Evolutionary conservation across 1,284 basidiomycete genomes (phyloP).

Genomic region (Abortiporus biennis): DNA sequence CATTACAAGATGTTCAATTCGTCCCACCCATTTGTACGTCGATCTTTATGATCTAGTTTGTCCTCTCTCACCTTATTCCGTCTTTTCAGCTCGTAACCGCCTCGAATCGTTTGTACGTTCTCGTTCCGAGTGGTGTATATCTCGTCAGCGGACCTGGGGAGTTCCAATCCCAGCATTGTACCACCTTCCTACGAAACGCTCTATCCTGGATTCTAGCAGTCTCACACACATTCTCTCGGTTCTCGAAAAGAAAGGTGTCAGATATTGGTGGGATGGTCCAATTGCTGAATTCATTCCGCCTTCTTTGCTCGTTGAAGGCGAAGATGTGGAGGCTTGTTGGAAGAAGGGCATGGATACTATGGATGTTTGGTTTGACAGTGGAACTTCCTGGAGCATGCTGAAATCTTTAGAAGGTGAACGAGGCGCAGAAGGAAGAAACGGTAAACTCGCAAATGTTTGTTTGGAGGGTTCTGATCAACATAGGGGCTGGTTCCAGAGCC

Average conservation of each 20-base stretch:
- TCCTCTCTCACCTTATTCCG: neutral
- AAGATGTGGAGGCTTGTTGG: constrained; percentile 42
- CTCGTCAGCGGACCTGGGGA: constrained; percentile 96
- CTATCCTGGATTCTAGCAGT: constrained; percentile 63
- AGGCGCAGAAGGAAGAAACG: constrained; percentile 4
- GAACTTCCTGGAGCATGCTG: constrained; percentile 90
- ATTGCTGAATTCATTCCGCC: constrained; percentile 80
- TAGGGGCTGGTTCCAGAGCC: constrained; percentile 98
- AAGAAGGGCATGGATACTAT: constrained; percentile 89
- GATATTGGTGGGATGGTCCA: constrained; percentile 90
- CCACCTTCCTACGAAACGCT: constrained; percentile 56
- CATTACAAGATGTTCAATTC: constrained; percentile 74
- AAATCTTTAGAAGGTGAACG: constrained; percentile 22
- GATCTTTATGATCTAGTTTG: constrained; percentile 23
- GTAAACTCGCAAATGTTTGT: constrained; percentile 71
- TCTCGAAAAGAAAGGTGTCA: constrained; percentile 68
- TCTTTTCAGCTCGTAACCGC: constrained; percentile 65
- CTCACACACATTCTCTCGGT: constrained; percentile 77
- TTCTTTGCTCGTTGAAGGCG: constrained; percentile 37
- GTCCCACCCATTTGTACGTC: constrained; percentile 75
- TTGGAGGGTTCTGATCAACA: constrained; percentile 98
- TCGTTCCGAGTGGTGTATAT: constrained; percentile 99
- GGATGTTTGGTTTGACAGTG: constrained; percentile 99
- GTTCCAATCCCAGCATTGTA: constrained; percentile 94
- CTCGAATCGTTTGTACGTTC: constrained; percentile 82